Conservation (phyloP, 371 early-diverging fungal genomes). For the Smittium culicis region DNA sequence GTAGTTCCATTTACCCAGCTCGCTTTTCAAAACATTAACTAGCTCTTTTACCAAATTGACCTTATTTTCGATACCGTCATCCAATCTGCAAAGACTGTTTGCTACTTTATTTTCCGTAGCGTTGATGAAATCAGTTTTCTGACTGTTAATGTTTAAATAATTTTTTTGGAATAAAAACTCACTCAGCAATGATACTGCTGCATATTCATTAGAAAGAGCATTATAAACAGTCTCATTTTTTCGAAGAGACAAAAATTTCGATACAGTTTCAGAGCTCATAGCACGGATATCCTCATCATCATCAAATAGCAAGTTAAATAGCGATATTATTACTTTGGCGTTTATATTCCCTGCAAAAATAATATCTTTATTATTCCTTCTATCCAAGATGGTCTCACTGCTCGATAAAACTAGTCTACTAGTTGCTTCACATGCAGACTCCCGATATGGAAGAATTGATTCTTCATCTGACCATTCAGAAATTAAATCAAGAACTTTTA, state of each 20-base stretch:
- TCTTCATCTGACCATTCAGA: not conserved
- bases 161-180: too few species aligned
- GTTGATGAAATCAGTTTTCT: not conserved
- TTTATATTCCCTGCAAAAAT: not conserved
- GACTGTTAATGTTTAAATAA: not conserved
- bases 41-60: not conserved
- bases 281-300: slow-evolving; percentile 1
- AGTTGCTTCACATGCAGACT: not conserved
- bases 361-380: not conserved
- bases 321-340: not conserved
- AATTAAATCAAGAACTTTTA: not conserved
- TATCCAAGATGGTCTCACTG: not conserved
- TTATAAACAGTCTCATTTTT: not conserved
- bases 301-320: not conserved
- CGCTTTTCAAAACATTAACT: not conserved
- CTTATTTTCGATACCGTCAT: not conserved
- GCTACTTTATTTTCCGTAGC: not conserved
- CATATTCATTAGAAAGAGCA: not conserved
- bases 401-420: not conserved
- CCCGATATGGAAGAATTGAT: not conserved
- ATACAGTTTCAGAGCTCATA: not conserved
- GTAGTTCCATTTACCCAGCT: not conserved
- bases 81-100: not conserved
- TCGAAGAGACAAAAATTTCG: not conserved
- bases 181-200: not conserved